Conservation (phyloP, 2,329 filamentous ascomycete species). For the Neopestalotiopsis rosae region DNA sequence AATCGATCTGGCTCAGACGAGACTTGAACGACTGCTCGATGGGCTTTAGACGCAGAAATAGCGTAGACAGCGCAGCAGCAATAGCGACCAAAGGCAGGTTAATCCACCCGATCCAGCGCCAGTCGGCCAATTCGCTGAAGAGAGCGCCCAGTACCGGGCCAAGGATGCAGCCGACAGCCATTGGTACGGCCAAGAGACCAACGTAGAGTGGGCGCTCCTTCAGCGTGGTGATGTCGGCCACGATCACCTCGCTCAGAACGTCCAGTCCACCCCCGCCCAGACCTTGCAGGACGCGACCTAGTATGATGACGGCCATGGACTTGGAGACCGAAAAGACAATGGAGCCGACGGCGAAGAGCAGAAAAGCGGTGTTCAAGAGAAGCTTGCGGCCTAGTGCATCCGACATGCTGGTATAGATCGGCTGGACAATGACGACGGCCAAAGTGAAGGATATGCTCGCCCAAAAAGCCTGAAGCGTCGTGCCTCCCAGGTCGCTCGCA, state of each 20-base stretch:
- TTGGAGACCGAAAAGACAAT: conserved; percentile 34
- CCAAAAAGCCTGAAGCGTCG: conserved; percentile 36
- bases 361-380: conserved; percentile 33
- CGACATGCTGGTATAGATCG: conserved; percentile 34
- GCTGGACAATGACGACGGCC: conserved; percentile 31
- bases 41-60: conserved; percentile 28
- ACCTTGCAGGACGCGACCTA: conserved; percentile 34
- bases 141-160: conserved; percentile 37
- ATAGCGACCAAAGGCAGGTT: conserved; percentile 34
- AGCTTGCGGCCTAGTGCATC: conserved; percentile 38
- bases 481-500: conserved; percentile 28
- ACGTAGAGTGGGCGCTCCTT: conserved; percentile 36
- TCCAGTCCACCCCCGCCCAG: conserved; percentile 38
- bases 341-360: conserved; percentile 42
- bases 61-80: conserved; percentile 21
- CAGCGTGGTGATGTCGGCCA: conserved; percentile 40
- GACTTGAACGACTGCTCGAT: conserved; percentile 23
- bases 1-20: conserved; percentile 35
- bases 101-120: conserved; percentile 39
- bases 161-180: conserved; percentile 33
- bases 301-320: conserved; percentile 32
- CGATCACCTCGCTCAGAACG: conserved; percentile 36
- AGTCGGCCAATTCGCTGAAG: conserved; percentile 31
- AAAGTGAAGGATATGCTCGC: conserved; percentile 38
- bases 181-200: conserved; percentile 32